These are phyloP conservation scores for Ophiostoma ulmi DNA, from an alignment of 2,329 filamentous ascomycete species.

Conservation along the genomic window DNA sequence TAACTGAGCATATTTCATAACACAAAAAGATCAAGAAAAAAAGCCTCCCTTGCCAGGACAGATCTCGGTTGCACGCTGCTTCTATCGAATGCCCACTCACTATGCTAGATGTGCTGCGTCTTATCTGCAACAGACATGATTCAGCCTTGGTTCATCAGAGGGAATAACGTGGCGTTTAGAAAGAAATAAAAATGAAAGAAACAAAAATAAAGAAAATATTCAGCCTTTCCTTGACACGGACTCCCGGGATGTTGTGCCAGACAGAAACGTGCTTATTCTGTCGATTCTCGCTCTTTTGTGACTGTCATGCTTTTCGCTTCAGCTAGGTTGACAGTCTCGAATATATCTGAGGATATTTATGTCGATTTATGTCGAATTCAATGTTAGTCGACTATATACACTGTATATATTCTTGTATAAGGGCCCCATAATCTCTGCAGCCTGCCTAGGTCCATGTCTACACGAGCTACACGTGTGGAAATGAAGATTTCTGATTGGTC, in stretches of 20 bases:
- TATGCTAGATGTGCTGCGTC: too few species aligned
- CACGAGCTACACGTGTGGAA: constrained; percentile 8
- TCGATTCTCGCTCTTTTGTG: neutral
- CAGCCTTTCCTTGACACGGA: neutral
- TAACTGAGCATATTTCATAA: neutral
- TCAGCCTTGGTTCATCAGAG: neutral
- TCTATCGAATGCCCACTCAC: neutral
- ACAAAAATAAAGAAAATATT: neutral
- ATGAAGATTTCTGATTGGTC: neutral
- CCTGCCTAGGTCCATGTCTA: neutral
- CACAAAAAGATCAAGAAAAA: too few species aligned
- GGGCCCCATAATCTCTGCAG: neutral
- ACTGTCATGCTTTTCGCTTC: constrained; percentile 2
- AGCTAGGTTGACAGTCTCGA: neutral
- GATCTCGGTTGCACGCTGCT: neutral
- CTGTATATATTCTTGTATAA: neutral
- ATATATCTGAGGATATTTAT: neutral
- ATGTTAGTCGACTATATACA: neutral
- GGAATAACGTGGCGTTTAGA: neutral
- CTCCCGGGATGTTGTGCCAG: neutral
- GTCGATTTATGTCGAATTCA: neutral
- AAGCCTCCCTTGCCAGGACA: neutral
- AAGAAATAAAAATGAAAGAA: neutral
- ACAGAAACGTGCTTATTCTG: neutral
- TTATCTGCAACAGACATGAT: neutral